Evolutionary conservation across 2,329 filamentous ascomycete genomes (phyloP), one percentile per base, ranked within the genome.

Genomic region (Fusarium sp.): DNA sequence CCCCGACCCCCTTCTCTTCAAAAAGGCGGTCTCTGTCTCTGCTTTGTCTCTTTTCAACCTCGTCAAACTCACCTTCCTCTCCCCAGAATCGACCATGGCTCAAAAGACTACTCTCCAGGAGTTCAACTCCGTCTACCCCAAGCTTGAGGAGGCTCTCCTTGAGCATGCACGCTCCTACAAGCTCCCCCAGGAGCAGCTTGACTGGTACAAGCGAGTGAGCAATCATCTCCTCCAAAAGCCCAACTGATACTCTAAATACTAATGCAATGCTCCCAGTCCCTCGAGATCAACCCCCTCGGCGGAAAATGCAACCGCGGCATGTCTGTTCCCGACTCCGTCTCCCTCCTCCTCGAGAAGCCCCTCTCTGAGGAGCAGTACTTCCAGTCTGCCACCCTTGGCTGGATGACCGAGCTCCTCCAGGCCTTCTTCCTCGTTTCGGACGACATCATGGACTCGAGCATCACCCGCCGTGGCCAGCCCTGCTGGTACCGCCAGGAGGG

Each of bases 241-340:
- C 25, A 52, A 52, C 16, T 50, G 45, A 52, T 27, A 30, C 48
- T 8, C 54, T 25, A 34, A 16, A 27, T 59, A 32, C 27, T 45
- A 23, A 50, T 43, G 64, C 45, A 20, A 54, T 32, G 41, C 25
- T 18, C 18, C 37, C 41, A 93, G 90, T 72, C 89, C 32, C 73
- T 98, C 80, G 90, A 95, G 82, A 89, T 91, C 86, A 99, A 99
- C 86, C 91, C 94, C 8, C 87, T 97, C 64, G 97, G 97, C 78
- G 97, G 97, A 82, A 99, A 99, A 89, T 98, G 95, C 88, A 99
- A 99, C 87, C 95, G 97, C 81, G 97, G 97, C 86, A 97, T 99
- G 91, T 98, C 95, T 57, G 96, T 98, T 70, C 93, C 97, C 77
- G 97, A 99, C 86, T 97, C 95, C 56, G 92, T 92, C 75, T 93